Evolutionary conservation across 2,329 filamentous ascomycete species (phyloP).

Genomic region (Tolypocladium sp.): DNA sequence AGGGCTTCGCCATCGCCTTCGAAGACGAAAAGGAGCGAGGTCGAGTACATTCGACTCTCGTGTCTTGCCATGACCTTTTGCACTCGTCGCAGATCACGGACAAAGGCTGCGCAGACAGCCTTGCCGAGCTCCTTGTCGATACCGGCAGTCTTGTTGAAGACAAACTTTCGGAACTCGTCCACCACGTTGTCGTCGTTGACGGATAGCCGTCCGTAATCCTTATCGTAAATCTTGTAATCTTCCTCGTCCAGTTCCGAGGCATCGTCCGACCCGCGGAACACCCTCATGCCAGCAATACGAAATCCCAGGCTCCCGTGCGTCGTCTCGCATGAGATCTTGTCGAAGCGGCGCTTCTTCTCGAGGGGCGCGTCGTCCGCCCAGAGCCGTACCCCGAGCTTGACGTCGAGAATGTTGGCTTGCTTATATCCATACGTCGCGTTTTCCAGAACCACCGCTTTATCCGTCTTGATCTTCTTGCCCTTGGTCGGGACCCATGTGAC

Average conservation of each 20-base stretch:
- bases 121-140: constrained; percentile 49
- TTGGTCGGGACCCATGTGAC: constrained; percentile 39
- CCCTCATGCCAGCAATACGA: constrained; percentile 56
- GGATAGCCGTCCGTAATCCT: constrained; percentile 47
- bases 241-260: constrained; percentile 41
- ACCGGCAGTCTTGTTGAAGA: constrained; percentile 50
- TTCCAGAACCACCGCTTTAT: constrained; percentile 73
- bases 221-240: constrained; percentile 51
- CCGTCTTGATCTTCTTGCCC: constrained; percentile 59
- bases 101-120: constrained; percentile 44
- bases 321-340: constrained; percentile 48
- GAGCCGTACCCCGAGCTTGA: constrained; percentile 79
- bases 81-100: constrained; percentile 41
- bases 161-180: constrained; percentile 44
- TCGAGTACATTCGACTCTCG: constrained; percentile 56
- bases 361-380: constrained; percentile 67
- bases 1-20: constrained; percentile 53
- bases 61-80: constrained; percentile 43
- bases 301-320: constrained; percentile 54
- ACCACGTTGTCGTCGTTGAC: constrained; percentile 46
- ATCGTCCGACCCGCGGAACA: constrained; percentile 48
- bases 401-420: constrained; percentile 81
- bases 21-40: constrained; percentile 53
- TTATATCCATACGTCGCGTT: constrained; percentile 76
- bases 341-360: constrained; percentile 51